A percentile compares a stretch with the other conserved stretches of the same genome.
These are phyloP conservation scores for Globomyces sp. DNA, from an alignment of 371 early-diverging fungal genomes.

Conservation along the genomic window DNA sequence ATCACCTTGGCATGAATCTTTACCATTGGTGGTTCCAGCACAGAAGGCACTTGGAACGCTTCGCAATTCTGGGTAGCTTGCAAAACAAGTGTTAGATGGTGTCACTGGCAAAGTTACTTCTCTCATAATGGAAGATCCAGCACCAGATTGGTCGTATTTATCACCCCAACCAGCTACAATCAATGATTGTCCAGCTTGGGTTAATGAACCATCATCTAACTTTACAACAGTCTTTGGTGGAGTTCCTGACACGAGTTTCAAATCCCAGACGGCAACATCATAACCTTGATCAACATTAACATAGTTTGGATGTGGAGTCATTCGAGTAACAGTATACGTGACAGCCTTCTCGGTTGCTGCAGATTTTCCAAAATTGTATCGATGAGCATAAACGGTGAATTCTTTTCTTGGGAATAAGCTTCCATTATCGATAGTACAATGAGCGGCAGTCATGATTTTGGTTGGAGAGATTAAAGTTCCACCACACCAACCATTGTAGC, in stretches of 20 bases:
- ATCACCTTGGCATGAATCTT: not conserved
- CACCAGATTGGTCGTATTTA: not conserved
- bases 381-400: not conserved
- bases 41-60: not conserved
- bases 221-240: not conserved
- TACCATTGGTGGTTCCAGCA: not conserved
- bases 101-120: not conserved
- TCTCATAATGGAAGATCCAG: not conserved
- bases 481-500: not conserved
- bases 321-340: not conserved
- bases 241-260: not conserved
- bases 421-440: not conserved
- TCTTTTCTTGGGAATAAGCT: not conserved
- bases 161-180: not conserved
- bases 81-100: not conserved
- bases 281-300: not conserved
- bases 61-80: not conserved
- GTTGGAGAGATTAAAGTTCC: not conserved
- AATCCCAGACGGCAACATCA: not conserved
- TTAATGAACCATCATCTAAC: not conserved
- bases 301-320: not conserved
- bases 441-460: not conserved
- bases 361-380: not conserved
- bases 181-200: not conserved
- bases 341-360: not conserved